phyloP scores from a whole-genome alignment of 202 grass and related monocot genomes.

The Panicum virgatum region DNA sequence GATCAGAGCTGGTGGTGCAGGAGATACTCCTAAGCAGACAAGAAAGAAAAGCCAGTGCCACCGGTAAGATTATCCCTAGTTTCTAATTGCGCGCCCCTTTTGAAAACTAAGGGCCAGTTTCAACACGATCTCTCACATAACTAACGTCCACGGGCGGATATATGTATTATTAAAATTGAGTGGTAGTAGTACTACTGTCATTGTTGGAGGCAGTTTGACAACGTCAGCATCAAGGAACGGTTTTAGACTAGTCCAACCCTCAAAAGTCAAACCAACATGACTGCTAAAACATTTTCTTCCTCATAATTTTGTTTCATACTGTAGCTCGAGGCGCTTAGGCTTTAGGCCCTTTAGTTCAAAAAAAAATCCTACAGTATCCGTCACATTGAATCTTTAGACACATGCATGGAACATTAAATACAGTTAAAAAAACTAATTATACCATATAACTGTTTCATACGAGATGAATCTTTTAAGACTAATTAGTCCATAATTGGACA shows the following conservation, averaged over 20 bases:
- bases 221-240: neutral
- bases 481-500: no score
- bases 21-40: neutral
- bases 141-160: neutral
- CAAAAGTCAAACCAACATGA: neutral
- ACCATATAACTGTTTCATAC: no score
- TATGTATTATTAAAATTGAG: neutral
- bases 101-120: neutral
- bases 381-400: no score
- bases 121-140: neutral
- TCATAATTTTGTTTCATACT: neutral
- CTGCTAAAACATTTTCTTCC: neutral
- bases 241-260: neutral
- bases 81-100: neutral
- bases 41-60: neutral
- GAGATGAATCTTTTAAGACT: no score
- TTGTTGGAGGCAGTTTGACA: neutral
- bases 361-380: no score
- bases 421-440: no score
- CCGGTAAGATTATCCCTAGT: neutral
- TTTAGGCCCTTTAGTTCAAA: no score
- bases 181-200: neutral
- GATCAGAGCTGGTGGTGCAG: no score
- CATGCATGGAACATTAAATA: no score
- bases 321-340: neutral